These are phyloP conservation scores for Saccharomyces hybrid DNA, from an alignment of 1,139 yeast genomes.

Conservation along the genomic window DNA sequence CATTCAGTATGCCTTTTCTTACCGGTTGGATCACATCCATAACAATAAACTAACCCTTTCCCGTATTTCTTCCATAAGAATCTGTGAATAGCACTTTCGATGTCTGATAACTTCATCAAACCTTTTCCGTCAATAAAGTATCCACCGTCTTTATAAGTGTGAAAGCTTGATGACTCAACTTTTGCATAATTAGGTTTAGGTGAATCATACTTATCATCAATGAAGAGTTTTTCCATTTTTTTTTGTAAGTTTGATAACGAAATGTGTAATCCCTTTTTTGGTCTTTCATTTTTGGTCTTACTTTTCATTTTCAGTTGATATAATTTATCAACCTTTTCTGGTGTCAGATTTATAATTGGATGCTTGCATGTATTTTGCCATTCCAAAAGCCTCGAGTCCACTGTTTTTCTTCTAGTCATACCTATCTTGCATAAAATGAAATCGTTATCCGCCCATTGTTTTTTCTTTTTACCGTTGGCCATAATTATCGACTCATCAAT, in stretches of 20 bases:
- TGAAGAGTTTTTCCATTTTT: conserved; percentile 2
- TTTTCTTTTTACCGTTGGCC: conserved; percentile 7
- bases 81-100: conserved; percentile 23
- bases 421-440: conserved; percentile 28
- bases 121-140: conserved; percentile 19
- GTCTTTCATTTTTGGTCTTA: neutral
- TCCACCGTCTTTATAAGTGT: conserved; percentile 22
- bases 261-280: conserved; percentile 2
- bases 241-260: conserved; percentile 11
- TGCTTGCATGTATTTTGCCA: conserved; percentile 27
- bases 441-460: conserved; percentile 16
- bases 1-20: conserved; percentile 27
- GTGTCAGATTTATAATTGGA: conserved; percentile 23
- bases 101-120: conserved; percentile 11
- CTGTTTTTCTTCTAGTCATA: conserved; percentile 25
- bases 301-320: conserved; percentile 1
- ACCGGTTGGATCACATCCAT: conserved; percentile 23
- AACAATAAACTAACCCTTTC: conserved; percentile 25
- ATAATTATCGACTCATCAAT: conserved; percentile 21
- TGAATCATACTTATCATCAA: neutral
- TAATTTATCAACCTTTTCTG: conserved; percentile 14
- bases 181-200: neutral
- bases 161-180: neutral
- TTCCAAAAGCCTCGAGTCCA: conserved; percentile 21
- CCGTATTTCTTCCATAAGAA: conserved; percentile 27